Conservation (phyloP, 1,284 basidiomycete species). For the Cerrena zonata region DNA sequence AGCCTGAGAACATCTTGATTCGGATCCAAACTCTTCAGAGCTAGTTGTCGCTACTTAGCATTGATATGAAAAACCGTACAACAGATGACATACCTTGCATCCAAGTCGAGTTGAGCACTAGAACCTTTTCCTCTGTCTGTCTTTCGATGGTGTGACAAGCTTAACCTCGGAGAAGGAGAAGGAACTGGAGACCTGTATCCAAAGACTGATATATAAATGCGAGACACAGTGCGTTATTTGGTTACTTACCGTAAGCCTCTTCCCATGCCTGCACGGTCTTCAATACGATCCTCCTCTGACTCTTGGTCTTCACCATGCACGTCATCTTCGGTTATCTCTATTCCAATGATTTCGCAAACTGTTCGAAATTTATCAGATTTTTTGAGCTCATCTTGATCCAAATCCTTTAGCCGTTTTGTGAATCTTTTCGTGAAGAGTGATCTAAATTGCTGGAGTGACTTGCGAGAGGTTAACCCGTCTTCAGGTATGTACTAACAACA, state of each 20-base stretch:
- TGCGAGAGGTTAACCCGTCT: slow-evolving; percentile 9
- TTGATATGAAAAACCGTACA: too few species aligned
- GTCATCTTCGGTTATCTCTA: not conserved
- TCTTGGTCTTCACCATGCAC: not conserved
- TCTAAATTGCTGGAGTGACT: slow-evolving; percentile 9
- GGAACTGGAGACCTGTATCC: not conserved
- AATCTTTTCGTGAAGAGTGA: slow-evolving; percentile 10
- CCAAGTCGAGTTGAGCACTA: too few species aligned
- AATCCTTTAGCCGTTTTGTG: not conserved
- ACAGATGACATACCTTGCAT: too few species aligned
- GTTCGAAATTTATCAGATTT: not conserved
- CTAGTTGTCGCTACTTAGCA: too few species aligned
- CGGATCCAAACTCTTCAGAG: too few species aligned
- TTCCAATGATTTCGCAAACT: slow-evolving; percentile 5
- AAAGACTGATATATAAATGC: too few species aligned
- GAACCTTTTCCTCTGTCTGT: too few species aligned
- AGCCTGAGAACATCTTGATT: not conserved
- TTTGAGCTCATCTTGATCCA: slow-evolving; percentile 1
- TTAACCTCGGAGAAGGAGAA: not conserved
- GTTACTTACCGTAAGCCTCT: too few species aligned
- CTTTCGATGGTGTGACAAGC: too few species aligned
- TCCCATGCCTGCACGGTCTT: too few species aligned
- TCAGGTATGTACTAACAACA: slow-evolving; percentile 1
- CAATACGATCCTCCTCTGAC: too few species aligned
- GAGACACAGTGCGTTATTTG: too few species aligned